Evolutionary conservation across 768 basidiomycete species (phyloP), one percentile per base, ranked within the genome.

Genomic region (Macrolepiota dolichaula): DNA sequence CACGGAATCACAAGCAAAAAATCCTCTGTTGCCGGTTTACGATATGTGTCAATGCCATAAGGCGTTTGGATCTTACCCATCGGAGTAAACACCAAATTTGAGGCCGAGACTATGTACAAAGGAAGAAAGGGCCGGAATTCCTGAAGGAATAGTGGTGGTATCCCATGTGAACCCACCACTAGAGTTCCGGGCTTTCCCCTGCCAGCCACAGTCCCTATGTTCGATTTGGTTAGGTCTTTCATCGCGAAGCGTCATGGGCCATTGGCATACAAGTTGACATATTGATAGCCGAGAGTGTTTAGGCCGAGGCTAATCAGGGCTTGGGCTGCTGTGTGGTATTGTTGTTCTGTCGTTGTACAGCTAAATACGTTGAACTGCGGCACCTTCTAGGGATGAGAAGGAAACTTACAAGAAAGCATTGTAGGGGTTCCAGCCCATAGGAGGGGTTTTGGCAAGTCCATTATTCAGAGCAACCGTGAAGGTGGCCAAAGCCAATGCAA

Each of bases 41-140:
- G 24, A 35, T 44, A 49, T 12, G 19, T 3, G 36, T 52, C 50
- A 59, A 17, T 19, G 19, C 47, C 4, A 24, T 13, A 22, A 10
- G 25, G 15, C 12, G 4, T 5, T 49, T 5, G 13, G 10, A 11
- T 55, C 71, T 35, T 66, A 77, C 78, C 71, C 76, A 46, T 70
- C 64, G 61, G 91, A 91, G 82, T 74, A 81, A 82, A 72, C 85
- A 76, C 69, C 91, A 86, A 75, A 92, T 81, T 64, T 86, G 82
- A 70, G 86, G 7, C 77, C 78, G 32, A 74, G 66, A 49, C 65
- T 67, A 58, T 77, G 76, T 19, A 79, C 65, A 56, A 74, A 79
- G 13, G 74, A 68, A 19, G 71, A 71, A 49, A 79, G 66, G 1
- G 77, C 74, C 9, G 77, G 74, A 27, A 77, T 69, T 3, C 78